Base-by-base conservation (phyloP, 441 rosid genomes). In the Eutrema salsugineum region DNA sequence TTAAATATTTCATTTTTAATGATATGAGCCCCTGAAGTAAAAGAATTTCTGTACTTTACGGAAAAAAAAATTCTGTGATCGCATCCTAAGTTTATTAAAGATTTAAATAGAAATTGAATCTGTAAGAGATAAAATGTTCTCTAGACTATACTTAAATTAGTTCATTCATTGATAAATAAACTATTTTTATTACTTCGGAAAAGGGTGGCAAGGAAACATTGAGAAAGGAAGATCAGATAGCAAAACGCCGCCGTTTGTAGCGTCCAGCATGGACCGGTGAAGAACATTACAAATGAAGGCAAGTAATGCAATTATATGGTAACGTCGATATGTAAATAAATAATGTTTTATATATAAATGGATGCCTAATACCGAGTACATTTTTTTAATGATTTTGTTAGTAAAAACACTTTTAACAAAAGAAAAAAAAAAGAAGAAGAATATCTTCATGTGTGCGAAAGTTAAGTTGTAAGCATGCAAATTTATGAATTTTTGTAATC, bases 171-270 rank as follows among this genome's bases (percentile, higher is more conserved):
- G 14, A 14, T 1, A 12, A 33, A 30, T 11, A 15, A 24, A 51
- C 14, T 8, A 10, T 30, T 48, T 43, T 63, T 53, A n/a, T 64
- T 30, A 46, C 32, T 63, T 6, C 57, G 11, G 5, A 15, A 47
- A 17, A 75, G 79, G 79, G 12, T 75, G 79, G 79, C 53, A 75
- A 75, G 75, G 79, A 4, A 75, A 68, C 36, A 14, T 46, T 17
- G 70, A 15, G 3, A 53, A 44, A 43, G 33, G 39, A 11, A 1
- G 3, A 46, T 2, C 40, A 48, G 8, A 36, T 3, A 22, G 12
- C 49, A 36, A 24, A 5, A 67, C 35, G 10, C 79, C 79, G 7
- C 79, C 79, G 57, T 22, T 54, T 11, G 75, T 75, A 11, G 60
- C 51, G 0, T 46, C 79, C 14, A 40, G 74, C 32, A 75, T 75